These are phyloP conservation scores for Kuraishia capsulata DNA, from an alignment of 805 yeast genomes.

Conservation along the genomic window DNA sequence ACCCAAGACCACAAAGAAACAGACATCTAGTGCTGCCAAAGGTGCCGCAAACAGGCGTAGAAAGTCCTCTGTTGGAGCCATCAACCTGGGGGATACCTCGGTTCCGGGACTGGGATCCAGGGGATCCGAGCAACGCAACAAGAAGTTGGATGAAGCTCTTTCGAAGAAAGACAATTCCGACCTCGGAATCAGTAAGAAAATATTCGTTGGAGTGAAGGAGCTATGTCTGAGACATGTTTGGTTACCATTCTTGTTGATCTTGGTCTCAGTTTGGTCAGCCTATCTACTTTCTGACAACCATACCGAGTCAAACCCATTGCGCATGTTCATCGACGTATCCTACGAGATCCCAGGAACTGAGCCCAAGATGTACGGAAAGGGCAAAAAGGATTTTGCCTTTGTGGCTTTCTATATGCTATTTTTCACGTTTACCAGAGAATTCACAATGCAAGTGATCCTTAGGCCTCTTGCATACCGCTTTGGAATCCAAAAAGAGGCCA, in stretches of 20 bases:
- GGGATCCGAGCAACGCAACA: not conserved
- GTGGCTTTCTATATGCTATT: slow-evolving; percentile 74
- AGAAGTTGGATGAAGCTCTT: not conserved
- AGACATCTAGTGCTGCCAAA: no score
- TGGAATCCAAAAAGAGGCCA: slow-evolving; percentile 46
- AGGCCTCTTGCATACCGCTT: slow-evolving; percentile 54
- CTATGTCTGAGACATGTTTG: slow-evolving; percentile 56
- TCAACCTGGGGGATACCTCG: slow-evolving; percentile 64
- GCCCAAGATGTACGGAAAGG: slow-evolving; percentile 68
- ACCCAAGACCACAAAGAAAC: no score
- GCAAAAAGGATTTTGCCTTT: slow-evolving; percentile 72
- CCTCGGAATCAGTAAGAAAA: slow-evolving; percentile 43
- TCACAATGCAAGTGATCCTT: slow-evolving; percentile 73
- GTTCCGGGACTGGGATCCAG: slow-evolving; percentile 29
- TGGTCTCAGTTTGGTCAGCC: slow-evolving; percentile 28
- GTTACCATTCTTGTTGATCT: slow-evolving; percentile 53
- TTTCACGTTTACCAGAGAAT: slow-evolving; percentile 87
- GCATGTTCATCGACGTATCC: slow-evolving; percentile 55
- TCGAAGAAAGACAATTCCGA: slow-evolving; percentile 20
- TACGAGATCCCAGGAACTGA: slow-evolving; percentile 54
- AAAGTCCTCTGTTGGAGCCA: slow-evolving; percentile 66
- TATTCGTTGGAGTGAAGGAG: slow-evolving; percentile 51
- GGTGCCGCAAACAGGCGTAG: slow-evolving; percentile 32
- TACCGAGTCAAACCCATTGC: slow-evolving; percentile 51
- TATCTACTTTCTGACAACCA: slow-evolving; percentile 51